Conservation (phyloP, 441 rosid genomes). For the Omphalea diandra region DNA sequence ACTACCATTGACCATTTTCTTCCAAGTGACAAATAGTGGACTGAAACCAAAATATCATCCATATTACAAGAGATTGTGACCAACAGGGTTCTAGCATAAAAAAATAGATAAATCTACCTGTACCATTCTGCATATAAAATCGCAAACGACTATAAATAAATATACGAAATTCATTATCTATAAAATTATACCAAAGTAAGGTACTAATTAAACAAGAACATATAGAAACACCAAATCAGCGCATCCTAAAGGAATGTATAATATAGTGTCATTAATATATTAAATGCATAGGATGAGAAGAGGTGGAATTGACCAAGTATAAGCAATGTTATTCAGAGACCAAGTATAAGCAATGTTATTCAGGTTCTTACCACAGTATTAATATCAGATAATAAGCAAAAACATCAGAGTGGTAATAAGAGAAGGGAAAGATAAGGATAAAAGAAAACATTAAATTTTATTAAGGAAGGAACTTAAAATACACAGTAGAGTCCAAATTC, state of each 20-base stretch:
- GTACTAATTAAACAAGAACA: not conserved
- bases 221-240: not conserved
- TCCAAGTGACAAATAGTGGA: constrained; percentile 98
- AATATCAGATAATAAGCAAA: not conserved
- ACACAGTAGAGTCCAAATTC: not conserved
- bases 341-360: not conserved
- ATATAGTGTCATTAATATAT: not conserved
- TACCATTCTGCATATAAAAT: not conserved
- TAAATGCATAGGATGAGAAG: not conserved
- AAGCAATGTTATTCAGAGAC: not conserved
- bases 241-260: no score
- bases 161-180: not conserved
- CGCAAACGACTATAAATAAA: no score
- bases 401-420: not conserved
- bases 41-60: constrained; percentile 37
- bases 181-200: not conserved
- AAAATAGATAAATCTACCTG: not conserved
- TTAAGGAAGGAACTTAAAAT: not conserved
- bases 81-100: not conserved
- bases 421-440: not conserved
- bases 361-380: not conserved
- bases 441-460: not conserved
- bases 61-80: not conserved
- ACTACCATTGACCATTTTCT: constrained; percentile 77
- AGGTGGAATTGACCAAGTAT: not conserved